phyloP scores from a whole-genome alignment of 257 asterid genomes.

The Cordia subcordata region DNA sequence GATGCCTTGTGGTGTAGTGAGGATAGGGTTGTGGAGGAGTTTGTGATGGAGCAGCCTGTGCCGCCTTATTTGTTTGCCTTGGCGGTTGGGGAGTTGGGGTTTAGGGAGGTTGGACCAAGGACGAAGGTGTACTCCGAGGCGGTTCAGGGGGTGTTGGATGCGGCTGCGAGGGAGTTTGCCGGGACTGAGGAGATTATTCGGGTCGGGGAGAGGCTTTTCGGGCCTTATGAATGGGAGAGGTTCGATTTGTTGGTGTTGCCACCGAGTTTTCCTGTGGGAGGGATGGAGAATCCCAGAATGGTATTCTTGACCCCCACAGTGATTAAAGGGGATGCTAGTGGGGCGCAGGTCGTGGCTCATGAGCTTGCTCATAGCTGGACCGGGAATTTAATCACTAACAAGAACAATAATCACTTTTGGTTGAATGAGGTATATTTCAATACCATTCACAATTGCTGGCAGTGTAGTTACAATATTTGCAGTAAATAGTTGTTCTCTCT shows the following conservation, averaged over 20 bases:
- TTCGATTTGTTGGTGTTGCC: slow-evolving; percentile 96
- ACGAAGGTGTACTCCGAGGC: slow-evolving; percentile 77
- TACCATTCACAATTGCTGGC: background rate
- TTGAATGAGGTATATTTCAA: slow-evolving; percentile 74
- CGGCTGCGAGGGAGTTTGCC: slow-evolving; percentile 76
- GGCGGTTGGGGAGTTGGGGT: slow-evolving; percentile 87
- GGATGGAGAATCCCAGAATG: slow-evolving; percentile 99
- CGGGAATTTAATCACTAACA: slow-evolving; percentile 94
- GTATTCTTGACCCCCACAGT: slow-evolving; percentile 89
- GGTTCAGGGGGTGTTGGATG: slow-evolving; percentile 50
- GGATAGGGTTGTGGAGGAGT: slow-evolving; percentile 81
- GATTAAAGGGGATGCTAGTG: slow-evolving; percentile 81
- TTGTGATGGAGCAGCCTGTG: slow-evolving; percentile 85
- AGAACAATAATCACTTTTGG: slow-evolving; percentile 94
- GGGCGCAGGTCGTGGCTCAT: slow-evolving; percentile 94
- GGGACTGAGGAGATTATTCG: slow-evolving; percentile 87
- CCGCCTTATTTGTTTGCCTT: slow-evolving; percentile 93
- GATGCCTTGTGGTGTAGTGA: slow-evolving; percentile 73
- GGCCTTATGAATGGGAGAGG: slow-evolving; percentile 94
- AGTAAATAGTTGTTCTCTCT: too few relatives aligned
- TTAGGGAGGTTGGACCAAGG: slow-evolving; percentile 87
- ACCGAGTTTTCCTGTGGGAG: slow-evolving; percentile 92
- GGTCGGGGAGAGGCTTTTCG: slow-evolving; percentile 85
- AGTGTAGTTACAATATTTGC: too few relatives aligned
- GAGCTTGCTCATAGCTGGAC: slow-evolving; percentile 99